Evolutionary conservation across 345 rosid genomes (phyloP).

Genomic region (Arabis hirsuta): DNA sequence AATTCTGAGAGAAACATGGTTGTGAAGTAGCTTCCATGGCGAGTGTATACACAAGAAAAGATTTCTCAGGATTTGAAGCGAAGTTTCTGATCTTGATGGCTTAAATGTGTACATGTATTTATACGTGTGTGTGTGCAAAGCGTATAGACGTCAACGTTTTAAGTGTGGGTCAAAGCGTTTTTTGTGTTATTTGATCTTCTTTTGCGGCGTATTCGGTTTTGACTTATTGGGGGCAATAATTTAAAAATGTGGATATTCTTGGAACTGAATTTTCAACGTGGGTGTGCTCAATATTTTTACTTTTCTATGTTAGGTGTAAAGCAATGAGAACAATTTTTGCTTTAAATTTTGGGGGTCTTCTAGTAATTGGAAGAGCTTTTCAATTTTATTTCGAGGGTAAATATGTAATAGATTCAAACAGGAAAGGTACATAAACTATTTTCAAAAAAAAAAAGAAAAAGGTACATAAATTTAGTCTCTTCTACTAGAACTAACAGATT

Average conservation of each 20-base stretch:
- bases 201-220: constrained; percentile 37
- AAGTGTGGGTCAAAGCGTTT: constrained; percentile 32
- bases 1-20: constrained; percentile 28
- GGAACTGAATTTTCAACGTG: constrained; percentile 33
- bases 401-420: no score
- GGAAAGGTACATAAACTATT: no score
- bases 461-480: no score
- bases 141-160: constrained; percentile 20
- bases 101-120: constrained; percentile 15
- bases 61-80: constrained; percentile 6
- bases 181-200: constrained; percentile 9
- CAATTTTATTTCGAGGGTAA: no score
- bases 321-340: constrained; percentile 9
- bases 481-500: no score
- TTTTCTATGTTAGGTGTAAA: constrained; percentile 26
- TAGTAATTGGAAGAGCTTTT: background rate
- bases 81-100: constrained; percentile 18
- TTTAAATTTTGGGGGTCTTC: background rate
- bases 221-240: constrained; percentile 10
- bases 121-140: background rate
- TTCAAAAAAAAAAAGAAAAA: no score
- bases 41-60: constrained; percentile 18
- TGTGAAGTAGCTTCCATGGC: constrained; percentile 44
- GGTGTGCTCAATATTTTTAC: constrained; percentile 18
- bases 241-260: background rate